phyloP scores from a whole-genome alignment of 106 monocot species.

The Iris macrosiphon region DNA sequence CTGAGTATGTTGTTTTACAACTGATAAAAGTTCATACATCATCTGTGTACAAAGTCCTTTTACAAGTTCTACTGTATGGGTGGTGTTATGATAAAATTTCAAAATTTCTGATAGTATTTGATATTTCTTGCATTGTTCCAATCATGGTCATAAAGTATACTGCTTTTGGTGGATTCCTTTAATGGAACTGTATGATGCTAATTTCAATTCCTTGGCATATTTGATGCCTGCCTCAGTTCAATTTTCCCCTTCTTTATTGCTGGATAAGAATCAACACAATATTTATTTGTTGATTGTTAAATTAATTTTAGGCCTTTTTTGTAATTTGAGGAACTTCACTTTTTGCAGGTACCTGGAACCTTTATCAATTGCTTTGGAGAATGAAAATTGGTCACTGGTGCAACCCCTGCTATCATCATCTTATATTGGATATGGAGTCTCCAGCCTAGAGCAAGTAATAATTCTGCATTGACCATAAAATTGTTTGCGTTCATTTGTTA shows the following conservation, averaged over 20 bases:
- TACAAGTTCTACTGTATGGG: too few species aligned
- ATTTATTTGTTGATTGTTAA: not conserved
- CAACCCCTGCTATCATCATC: slow-evolving; percentile 95
- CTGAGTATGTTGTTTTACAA: slow-evolving; percentile 71
- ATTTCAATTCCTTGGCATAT: too few species aligned
- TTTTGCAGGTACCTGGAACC: slow-evolving; percentile 83
- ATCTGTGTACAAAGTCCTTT: too few species aligned
- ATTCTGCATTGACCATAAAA: not conserved
- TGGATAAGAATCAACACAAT: not conserved
- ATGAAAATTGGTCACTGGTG: slow-evolving; percentile 90
- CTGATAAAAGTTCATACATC: not conserved
- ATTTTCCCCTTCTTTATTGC: too few species aligned
- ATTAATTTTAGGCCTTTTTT: not conserved
- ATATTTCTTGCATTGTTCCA: too few species aligned
- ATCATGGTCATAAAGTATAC: too few species aligned
- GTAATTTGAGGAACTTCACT: not conserved
- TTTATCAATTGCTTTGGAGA: slow-evolving; percentile 86
- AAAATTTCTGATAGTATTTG: too few species aligned
- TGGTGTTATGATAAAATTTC: too few species aligned
- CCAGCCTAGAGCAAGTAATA: slow-evolving; percentile 79
- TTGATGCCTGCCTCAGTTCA: too few species aligned
- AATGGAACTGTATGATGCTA: too few species aligned
- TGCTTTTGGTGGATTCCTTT: too few species aligned
- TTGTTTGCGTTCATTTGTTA: not conserved
- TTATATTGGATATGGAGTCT: slow-evolving; percentile 92